Conservation (phyloP, 345 rosid genomes). For the Angophora floribunda region DNA sequence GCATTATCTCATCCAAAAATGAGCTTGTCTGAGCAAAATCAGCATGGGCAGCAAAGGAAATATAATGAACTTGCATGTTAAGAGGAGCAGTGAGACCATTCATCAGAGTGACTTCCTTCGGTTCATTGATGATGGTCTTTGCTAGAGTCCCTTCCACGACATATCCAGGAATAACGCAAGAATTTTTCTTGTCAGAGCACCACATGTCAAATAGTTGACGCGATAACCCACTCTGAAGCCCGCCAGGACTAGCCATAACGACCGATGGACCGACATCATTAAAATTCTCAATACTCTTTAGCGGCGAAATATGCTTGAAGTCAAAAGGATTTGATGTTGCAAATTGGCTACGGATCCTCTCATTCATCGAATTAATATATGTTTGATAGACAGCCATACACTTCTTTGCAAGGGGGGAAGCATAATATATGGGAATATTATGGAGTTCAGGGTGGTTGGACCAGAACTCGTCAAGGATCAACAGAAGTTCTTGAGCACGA, state of each 20-base stretch:
- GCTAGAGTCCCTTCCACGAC: slow-evolving; percentile 82
- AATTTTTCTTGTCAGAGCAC: slow-evolving; percentile 87
- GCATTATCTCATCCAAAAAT: slow-evolving; percentile 85
- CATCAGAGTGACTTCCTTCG: slow-evolving; percentile 91
- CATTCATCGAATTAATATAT: slow-evolving; percentile 91
- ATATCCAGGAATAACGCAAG: slow-evolving; percentile 83
- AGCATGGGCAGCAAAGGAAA: slow-evolving; percentile 92
- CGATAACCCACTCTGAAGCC: slow-evolving; percentile 89
- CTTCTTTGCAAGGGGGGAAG: slow-evolving; percentile 93
- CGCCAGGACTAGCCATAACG: slow-evolving; percentile 93
- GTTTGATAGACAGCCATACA: slow-evolving; percentile 97
- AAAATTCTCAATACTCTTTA: slow-evolving; percentile 84
- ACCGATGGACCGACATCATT: slow-evolving; percentile 85
- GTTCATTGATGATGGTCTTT: slow-evolving; percentile 78
- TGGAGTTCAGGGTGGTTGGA: slow-evolving; percentile 79
- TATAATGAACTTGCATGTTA: slow-evolving; percentile 87
- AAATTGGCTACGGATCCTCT: slow-evolving; percentile 85
- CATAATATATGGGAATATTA: slow-evolving; percentile 87
- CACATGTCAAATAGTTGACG: slow-evolving; percentile 87
- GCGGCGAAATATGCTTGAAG: slow-evolving; percentile 76
- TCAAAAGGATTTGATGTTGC: slow-evolving; percentile 87
- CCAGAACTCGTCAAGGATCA: slow-evolving; percentile 92
- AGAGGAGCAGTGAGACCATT: slow-evolving; percentile 86
- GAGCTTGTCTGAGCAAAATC: slow-evolving; percentile 96
- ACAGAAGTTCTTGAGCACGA: slow-evolving; percentile 76